Base-by-base conservation (phyloP, 2,329 filamentous ascomycete species). In the Aspergillus pseudoglaucus region DNA sequence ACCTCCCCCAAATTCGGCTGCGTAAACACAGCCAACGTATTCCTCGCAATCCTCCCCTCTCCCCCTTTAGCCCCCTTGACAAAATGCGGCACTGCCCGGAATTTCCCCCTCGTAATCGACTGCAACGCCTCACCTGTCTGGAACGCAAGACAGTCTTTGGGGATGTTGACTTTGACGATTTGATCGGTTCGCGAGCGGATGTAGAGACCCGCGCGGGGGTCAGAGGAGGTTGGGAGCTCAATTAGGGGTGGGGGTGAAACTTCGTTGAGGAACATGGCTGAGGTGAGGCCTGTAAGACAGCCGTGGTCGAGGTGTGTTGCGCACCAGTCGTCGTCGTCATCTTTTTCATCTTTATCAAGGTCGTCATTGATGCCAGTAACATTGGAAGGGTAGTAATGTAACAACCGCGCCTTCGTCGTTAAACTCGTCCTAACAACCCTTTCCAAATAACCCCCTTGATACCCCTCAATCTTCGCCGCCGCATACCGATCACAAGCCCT, bases 261-360 rank as follows among this genome's bases (percentile, higher is more conserved):
- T 71, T 97, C 91, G 62, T 97, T 89, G 53, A 97, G 79, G 67
- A 95, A 97, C 90, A 97, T 95, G 57, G 91, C 90, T 2, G 87
- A 91, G 0, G 93, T 98, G 30, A 98, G 77, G 12, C 90, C 91
- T 0, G 93, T 98, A 27, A 98, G 77, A 64, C 91, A 97, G 39
- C 93, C 90, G 60, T 96, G 90, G 67, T 97, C 91, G 48, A 93
- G 49, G 51, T 76, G 74, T 2, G 72, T 76, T 7, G 90, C 88
- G 67, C 91, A 98, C 93, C 93, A 98, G 70, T 94, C 88, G 67
- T 96, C 90, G 51, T 89, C 84, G 66, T 90, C 85, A 63, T 91
- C 87, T 48, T 4, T 48, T 42, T 10, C 20, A 20, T 4, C 20
- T 4, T 20, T 20, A 20, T 20, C 20, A 20, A 20, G 20, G 20